Evolutionary conservation across 805 yeast species (phyloP), one percentile per base, ranked within the genome.

Genomic region (Saturnispora zaruensis): DNA sequence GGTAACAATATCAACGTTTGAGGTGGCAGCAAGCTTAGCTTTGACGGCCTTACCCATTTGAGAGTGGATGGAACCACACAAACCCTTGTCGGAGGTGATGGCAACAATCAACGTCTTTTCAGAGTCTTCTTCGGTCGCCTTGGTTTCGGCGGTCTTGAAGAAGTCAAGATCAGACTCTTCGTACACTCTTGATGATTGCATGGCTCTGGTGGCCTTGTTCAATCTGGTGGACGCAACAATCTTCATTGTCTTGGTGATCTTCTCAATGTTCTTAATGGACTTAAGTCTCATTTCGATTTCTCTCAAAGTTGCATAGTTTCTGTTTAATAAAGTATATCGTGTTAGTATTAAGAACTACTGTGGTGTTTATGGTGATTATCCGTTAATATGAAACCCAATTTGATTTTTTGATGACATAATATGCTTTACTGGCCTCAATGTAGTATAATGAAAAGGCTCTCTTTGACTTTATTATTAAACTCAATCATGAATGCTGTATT

Each of bases 241-340:
- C 79, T 90, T 93, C 98, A 93, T 93, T 72, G 99, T 93, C 76
- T 93, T 93, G 75, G 99, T 93, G 76, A 93, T 93, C 78, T 93
- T 93, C 76, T 93, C 97, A 71, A 93, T 91, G 80, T 93, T 93
- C 79, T 91, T 93, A 71, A 93, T 93, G 58, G 97, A 88, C 78
- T 93, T 93, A 68, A 93, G 82, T 78, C 99, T 95, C 72, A 80
- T 85, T 78, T 93, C 99, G 66, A 93, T 95, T 74, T 93, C 99
- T 77, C 97, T 91, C 69, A 93, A 79, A 61, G 99, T 93, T 65
- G 99, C 99, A 77, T 88, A 91, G 77, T 82, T 83, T 84, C 96
- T 87, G 57, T 44, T 24, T n/a, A 36, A 36, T 16, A 16, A 5
- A 18, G 11, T n/a, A n/a, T n/a, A 4, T 8, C 28, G 44, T 32